Conservation (phyloP, 2,329 filamentous ascomycete species). For the Penicillium sp. region DNA sequence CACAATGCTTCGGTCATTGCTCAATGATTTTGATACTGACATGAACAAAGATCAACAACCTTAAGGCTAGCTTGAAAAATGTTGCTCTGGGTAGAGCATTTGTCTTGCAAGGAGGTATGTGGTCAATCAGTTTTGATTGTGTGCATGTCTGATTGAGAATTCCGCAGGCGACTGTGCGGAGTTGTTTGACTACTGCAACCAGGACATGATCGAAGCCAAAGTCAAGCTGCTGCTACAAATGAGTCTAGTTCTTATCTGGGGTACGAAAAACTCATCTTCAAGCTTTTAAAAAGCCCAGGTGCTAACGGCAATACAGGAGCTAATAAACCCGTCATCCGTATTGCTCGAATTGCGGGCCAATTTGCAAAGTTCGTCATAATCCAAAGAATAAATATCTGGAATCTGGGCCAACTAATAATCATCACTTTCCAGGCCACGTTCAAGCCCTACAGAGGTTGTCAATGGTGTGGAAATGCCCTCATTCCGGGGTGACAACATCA, state of each 20-base stretch:
- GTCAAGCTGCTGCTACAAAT: conserved; percentile 96
- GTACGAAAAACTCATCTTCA: conserved; percentile 30
- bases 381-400: not conserved
- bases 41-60: conserved; percentile 62
- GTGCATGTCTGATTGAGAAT: not conserved
- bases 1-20: not conserved
- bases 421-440: conserved; percentile 60
- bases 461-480: conserved; percentile 80
- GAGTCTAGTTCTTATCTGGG: conserved; percentile 94
- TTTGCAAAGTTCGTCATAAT: conserved; percentile 70
- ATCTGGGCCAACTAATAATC: not conserved
- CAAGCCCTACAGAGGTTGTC: conserved; percentile 79
- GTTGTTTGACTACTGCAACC: conserved; percentile 93
- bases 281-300: not conserved
- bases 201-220: conserved; percentile 87
- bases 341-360: conserved; percentile 94
- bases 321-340: conserved; percentile 81
- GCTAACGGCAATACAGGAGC: conserved; percentile 39
- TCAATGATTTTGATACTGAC: not conserved
- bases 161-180: conserved; percentile 76
- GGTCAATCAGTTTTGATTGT: not conserved
- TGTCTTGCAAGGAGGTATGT: conserved; percentile 79
- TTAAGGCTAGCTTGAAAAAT: conserved; percentile 77
- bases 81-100: conserved; percentile 91
- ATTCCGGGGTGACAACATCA: conserved; percentile 94